Evolutionary conservation across 805 yeast genomes (phyloP), one percentile per base, ranked within the genome.

Genomic region (Barnettozyma populi): DNA sequence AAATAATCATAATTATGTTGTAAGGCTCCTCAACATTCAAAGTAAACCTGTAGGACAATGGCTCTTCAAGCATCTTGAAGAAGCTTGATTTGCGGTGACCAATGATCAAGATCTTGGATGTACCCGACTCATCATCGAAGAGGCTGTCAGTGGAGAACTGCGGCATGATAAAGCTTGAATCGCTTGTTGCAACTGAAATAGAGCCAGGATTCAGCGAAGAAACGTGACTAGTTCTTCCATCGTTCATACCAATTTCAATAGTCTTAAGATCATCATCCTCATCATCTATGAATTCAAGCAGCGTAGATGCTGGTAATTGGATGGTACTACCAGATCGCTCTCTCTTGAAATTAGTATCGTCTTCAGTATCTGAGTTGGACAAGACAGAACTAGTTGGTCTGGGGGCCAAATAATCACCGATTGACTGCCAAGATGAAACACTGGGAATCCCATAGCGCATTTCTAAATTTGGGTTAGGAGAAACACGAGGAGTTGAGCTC

Each of bases 311-410:
- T 10, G 46, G 19, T 3, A 36, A 36, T 18, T 44, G 37, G 16
- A 43, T 41, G 5, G 49, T 32, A 10, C 19, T 25, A 13, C 40
- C 39, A 2, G 45, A 21, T 11, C 11, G 19, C 5, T 42, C 45
- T n/a, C 41, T 16, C 19, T 43, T 39, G 24, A 13, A 31, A 32
- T 18, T 37, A 14, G 27, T 51, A n/a, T 59, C 61, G n/a, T 60
- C 64, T 32, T 59, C 63, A 1, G 58, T 57, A 36, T 60, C 64
- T 10, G 61, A 57, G 5, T 56, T 51, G 3, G 65, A 61, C 6
- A 61, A 44, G 0, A 61, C 65, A 3, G 65, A 61, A 39, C 62
- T 57, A 1, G 61, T 59, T 11, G 65, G 63, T 37, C 65, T 49
- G 11, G 61, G 50, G 2, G 52, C 47, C 14, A 53, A 34, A 16